Conservation (phyloP, 257 asterid genomes). For the Nyctanthes arbortristis region DNA sequence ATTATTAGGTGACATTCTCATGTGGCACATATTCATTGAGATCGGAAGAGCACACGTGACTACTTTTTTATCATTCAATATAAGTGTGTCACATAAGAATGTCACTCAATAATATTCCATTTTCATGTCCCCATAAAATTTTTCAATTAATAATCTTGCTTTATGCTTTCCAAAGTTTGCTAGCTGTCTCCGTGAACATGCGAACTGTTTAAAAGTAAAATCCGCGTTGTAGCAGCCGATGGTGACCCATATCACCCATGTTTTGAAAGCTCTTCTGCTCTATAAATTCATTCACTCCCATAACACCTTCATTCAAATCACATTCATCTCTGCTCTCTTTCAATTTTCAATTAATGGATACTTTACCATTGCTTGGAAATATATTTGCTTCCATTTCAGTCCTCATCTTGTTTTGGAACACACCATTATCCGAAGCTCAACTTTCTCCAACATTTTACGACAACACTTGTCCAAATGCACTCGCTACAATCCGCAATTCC, state of each 20-base stretch:
- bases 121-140: too few species aligned
- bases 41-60: too few species aligned
- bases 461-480: constrained; percentile 33
- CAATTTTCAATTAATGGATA: not conserved
- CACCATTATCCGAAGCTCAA: constrained; percentile 38
- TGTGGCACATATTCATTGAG: too few species aligned
- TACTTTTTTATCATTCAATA: too few species aligned
- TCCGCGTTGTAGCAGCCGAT: constrained; percentile 19
- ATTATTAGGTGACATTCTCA: too few species aligned
- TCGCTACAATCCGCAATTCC: constrained; percentile 24
- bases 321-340: not conserved
- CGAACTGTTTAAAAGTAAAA: too few species aligned
- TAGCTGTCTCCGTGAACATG: too few species aligned
- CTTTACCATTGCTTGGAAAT: not conserved
- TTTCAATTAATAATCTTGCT: too few species aligned
- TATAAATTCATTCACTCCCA: constrained; percentile 9
- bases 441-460: constrained; percentile 42
- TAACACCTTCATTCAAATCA: not conserved
- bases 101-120: too few species aligned
- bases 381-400: not conserved
- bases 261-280: constrained; percentile 10
- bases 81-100: too few species aligned
- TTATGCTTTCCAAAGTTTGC: too few species aligned
- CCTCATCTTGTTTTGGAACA: constrained; percentile 3
- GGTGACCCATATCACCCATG: too few species aligned